phyloP scores from a whole-genome alignment of 2,329 filamentous ascomycete genomes.

The Alternaria burnsii region DNA sequence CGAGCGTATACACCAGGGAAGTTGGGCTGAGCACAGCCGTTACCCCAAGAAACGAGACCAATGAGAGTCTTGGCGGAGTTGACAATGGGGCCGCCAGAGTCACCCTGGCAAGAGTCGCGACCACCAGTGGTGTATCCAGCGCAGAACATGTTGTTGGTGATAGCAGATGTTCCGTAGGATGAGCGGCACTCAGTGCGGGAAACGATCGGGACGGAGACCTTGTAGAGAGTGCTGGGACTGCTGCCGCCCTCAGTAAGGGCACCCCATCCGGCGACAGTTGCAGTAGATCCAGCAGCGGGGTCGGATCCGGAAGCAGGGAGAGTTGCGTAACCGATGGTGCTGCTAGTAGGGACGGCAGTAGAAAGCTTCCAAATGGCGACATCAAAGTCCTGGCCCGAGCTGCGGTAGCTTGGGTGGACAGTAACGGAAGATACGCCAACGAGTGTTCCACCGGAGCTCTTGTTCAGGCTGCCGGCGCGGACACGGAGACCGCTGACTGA shows the following conservation, averaged over 20 bases:
- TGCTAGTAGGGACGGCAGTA: conserved; percentile 33
- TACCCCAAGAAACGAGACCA: conserved; percentile 18
- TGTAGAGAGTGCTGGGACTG: conserved; percentile 28
- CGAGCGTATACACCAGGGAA: conserved; percentile 40
- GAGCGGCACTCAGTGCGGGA: conserved; percentile 33
- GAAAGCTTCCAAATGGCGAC: conserved; percentile 40
- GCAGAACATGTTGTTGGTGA: conserved; percentile 42
- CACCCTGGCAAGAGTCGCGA: conserved; percentile 47
- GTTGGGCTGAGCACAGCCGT: conserved; percentile 32
- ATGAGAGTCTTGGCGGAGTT: conserved; percentile 17
- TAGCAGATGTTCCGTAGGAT: conserved; percentile 24
- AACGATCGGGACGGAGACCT: conserved; percentile 42
- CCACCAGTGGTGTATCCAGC: conserved; percentile 36
- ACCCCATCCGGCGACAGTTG: conserved; percentile 41
- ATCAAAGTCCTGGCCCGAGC: conserved; percentile 28
- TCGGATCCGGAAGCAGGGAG: conserved; percentile 35
- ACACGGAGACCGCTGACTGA: conserved; percentile 17
- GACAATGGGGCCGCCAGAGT: conserved; percentile 40
- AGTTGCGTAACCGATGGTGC: conserved; percentile 32
- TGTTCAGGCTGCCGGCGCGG: conserved; percentile 32
- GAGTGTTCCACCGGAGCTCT: conserved; percentile 31
- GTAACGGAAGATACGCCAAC: conserved; percentile 28
- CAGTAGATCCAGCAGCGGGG: conserved; percentile 29
- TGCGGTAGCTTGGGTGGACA: conserved; percentile 32
- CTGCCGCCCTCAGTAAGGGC: conserved; percentile 19